Evolutionary conservation across 176 grass and related monocot species (phyloP).

Genomic region (Oryza meyeriana): DNA sequence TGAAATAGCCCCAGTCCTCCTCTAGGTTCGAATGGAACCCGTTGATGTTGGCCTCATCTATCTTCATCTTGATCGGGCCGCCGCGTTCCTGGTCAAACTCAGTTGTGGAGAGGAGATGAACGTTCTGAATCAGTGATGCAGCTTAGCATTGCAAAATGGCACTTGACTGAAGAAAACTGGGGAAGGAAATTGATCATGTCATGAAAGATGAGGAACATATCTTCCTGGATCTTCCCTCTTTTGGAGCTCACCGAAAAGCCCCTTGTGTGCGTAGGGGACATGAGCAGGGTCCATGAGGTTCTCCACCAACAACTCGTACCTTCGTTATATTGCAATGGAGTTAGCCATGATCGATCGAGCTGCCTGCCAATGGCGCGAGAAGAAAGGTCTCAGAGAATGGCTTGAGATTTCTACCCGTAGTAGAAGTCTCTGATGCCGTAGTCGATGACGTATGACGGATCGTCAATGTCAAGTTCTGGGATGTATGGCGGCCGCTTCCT

Average conservation of each 20-base stretch:
- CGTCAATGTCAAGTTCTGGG: conserved; percentile 53
- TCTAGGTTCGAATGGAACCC: conserved; percentile 27
- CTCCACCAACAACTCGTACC: conserved; percentile 76
- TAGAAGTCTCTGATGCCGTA: conserved; percentile 61
- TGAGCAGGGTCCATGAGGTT: conserved; percentile 97
- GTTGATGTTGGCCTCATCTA: conserved; percentile 37
- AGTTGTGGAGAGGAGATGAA: conserved; percentile 51
- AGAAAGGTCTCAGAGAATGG: neutral
- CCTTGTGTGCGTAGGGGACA: conserved; percentile 80
- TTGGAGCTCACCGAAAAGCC: conserved; percentile 40
- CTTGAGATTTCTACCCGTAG: conserved; percentile 53
- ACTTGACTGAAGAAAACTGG: no score
- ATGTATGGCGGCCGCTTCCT: conserved; percentile 60
- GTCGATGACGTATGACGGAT: conserved; percentile 60
- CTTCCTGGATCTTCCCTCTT: conserved; percentile 43
- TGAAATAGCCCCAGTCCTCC: neutral
- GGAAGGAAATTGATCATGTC: no score
- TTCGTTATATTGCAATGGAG: conserved; percentile 28
- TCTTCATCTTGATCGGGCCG: conserved; percentile 56
- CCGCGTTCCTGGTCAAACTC: conserved; percentile 74
- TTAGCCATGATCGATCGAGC: no score
- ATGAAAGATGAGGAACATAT: no score
- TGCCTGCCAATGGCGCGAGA: no score
- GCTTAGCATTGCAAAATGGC: no score
- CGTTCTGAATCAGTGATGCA: neutral